Base-by-base conservation (phyloP, 2,329 filamentous ascomycete species). In the Ophiostoma ulmi region DNA sequence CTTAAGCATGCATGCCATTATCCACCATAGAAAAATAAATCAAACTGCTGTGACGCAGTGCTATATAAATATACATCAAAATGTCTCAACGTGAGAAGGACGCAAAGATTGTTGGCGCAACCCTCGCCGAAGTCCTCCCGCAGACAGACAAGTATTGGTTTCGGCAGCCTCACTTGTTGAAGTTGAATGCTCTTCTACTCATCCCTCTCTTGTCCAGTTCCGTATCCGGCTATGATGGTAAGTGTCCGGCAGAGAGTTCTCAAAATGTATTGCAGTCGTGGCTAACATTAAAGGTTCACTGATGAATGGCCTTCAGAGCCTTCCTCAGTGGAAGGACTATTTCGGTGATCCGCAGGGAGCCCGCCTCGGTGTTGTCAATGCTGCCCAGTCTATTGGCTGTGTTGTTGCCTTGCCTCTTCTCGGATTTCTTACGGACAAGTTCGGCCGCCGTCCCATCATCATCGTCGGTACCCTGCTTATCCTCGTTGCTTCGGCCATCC, bases 381-480 rank as follows among this genome's bases (percentile, higher is more conserved):
- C 76, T 22, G 76, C 75, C 14, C 74, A 76, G 48, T 75, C 74
- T 1, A 76, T 77, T 58, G 79, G 79, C 11, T 77, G 76, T 17
- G 75, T 81, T 0, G 71, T 78, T 10, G 74, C 74, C 3, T 70
- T 77, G 5, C 77, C 87, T 1, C 75, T 82, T 17, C 85, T 85
- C 69, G 86, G 86, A 38, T 84, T 80, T 80, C 75, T 85, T 7
- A 85, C 84, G 31, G 85, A 88, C 75, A 79, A 78, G 22, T 78
- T 82, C 72, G 86, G 86, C 1, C 78, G 86, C 72, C 83, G 80
- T 73, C 83, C 84, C 3, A 84, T 80, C 81, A 81, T 79, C 1
- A 78, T 83, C 17, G 61, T 85, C 52, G 87, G 87, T 6, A 86
- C 86, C 1, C 76, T 78, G 36, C 77, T 89, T 65, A 83, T 82